Conservation (phyloP, 2,329 filamentous ascomycete species). For the Torrubiellomyces zombiae region DNA sequence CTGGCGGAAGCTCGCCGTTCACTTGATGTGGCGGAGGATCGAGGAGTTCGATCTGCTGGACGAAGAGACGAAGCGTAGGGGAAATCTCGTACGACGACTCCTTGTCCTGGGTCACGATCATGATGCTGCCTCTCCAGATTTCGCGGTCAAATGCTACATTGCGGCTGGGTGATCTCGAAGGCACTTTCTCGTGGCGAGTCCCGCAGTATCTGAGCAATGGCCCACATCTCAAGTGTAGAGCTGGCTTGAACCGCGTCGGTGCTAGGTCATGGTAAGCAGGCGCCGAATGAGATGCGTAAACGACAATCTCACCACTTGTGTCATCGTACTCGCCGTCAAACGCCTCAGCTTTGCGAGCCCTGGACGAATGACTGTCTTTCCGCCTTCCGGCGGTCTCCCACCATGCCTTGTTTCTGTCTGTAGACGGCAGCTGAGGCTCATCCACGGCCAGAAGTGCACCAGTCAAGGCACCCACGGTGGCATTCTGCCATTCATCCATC, state of each 20-base stretch:
- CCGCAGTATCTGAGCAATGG: slow-evolving; percentile 83
- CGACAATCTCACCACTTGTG: slow-evolving; percentile 28
- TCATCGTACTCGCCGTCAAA: slow-evolving; percentile 56
- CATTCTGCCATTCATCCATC: slow-evolving; percentile 60
- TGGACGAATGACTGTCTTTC: slow-evolving; percentile 26
- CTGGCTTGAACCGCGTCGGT: slow-evolving; percentile 64
- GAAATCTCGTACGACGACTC: slow-evolving; percentile 67
- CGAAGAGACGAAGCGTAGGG: slow-evolving; percentile 70
- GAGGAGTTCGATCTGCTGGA: slow-evolving; percentile 68
- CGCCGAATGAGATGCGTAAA: neutral
- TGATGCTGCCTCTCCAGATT: slow-evolving; percentile 81
- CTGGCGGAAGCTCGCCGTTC: slow-evolving; percentile 48
- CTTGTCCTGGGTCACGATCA: slow-evolving; percentile 85
- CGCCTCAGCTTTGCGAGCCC: slow-evolving; percentile 40
- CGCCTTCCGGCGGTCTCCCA: slow-evolving; percentile 49
- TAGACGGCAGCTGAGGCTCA: slow-evolving; percentile 16
- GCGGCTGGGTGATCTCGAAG: slow-evolving; percentile 12
- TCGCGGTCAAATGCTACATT: slow-evolving; percentile 39
- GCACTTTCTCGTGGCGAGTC: slow-evolving; percentile 45
- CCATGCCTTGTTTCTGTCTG: slow-evolving; percentile 48
- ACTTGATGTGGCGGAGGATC: slow-evolving; percentile 61
- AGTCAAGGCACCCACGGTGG: slow-evolving; percentile 42
- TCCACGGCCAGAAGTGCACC: slow-evolving; percentile 44
- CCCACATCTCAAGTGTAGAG: slow-evolving; percentile 74
- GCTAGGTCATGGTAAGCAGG: slow-evolving; percentile 15